A percentile compares a stretch with the other conserved stretches of the same genome.
Conservation (phyloP, 2,329 filamentous ascomycete genomes). For the Hypoxylon sp. region DNA sequence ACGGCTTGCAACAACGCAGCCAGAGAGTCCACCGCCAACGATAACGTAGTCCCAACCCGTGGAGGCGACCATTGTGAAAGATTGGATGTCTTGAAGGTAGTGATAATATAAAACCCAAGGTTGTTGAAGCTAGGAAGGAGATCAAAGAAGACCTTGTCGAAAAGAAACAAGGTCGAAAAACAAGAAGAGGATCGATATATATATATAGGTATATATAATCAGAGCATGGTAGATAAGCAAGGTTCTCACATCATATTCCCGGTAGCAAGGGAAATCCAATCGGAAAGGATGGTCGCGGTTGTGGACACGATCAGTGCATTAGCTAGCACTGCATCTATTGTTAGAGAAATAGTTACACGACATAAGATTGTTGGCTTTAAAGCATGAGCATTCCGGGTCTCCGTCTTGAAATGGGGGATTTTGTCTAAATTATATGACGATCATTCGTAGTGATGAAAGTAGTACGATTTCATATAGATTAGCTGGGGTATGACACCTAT, state of each 20-base stretch:
- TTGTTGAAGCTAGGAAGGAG: background rate
- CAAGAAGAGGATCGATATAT: background rate
- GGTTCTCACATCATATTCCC: background rate
- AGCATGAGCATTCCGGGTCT: no score
- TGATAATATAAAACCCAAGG: background rate
- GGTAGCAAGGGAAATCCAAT: background rate
- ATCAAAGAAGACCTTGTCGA: background rate
- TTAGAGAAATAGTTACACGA: background rate
- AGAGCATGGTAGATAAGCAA: background rate
- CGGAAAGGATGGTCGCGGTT: background rate
- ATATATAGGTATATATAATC: background rate
- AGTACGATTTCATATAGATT: no score
- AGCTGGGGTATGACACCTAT: no score
- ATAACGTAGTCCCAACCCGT: constrained; percentile 46
- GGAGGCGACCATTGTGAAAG: constrained; percentile 1
- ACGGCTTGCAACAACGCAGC: constrained; percentile 43
- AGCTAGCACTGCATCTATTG: background rate
- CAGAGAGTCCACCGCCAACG: constrained; percentile 42
- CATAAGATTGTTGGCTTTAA: no score
- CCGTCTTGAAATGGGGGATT: no score
- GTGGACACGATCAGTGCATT: background rate
- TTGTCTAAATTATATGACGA: no score
- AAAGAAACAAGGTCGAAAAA: background rate
- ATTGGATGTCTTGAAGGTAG: background rate
- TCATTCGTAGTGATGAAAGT: no score